Conservation (phyloP, 73 alveolate genomes). For the Tetrahymena thermophila region DNA sequence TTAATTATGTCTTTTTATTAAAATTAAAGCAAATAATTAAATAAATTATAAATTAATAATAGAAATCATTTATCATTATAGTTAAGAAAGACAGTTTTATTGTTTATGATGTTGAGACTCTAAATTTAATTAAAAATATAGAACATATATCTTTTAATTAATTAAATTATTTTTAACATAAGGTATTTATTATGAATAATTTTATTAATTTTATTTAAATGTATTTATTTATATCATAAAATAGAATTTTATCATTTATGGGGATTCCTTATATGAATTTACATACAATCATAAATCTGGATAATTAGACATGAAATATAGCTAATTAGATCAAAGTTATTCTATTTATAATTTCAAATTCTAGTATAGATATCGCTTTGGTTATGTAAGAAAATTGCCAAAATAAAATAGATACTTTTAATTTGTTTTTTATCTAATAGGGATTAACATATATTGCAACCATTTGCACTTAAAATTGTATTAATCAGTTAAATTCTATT, state of each 20-base stretch:
- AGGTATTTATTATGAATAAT: background rate
- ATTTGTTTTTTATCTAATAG: background rate
- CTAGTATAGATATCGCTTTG: background rate
- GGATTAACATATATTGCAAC: too few relatives aligned
- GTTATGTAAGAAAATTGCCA: background rate
- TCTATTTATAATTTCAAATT: too few relatives aligned
- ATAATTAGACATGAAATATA: too few relatives aligned
- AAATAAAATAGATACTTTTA: too few relatives aligned
- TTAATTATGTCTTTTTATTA: too few relatives aligned
- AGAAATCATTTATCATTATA: background rate
- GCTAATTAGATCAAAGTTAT: too few relatives aligned
- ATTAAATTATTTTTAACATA: background rate
- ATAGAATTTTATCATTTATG: background rate
- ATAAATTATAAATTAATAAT: too few relatives aligned
- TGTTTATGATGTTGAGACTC: background rate
- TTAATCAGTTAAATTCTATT: background rate
- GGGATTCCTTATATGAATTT: background rate
- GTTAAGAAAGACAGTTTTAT: background rate
- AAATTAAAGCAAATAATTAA: too few relatives aligned
- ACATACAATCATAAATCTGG: background rate
- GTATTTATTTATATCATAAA: too few relatives aligned
- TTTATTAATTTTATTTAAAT: too few relatives aligned
- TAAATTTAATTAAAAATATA: too few relatives aligned
- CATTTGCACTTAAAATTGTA: background rate
- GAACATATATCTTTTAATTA: too few relatives aligned